A percentile compares a stretch with the other conserved stretches of the same genome.
These are phyloP conservation scores for Rhynchospora tenuis DNA, from an alignment of 176 grass and related monocot species.

Conservation along the genomic window DNA sequence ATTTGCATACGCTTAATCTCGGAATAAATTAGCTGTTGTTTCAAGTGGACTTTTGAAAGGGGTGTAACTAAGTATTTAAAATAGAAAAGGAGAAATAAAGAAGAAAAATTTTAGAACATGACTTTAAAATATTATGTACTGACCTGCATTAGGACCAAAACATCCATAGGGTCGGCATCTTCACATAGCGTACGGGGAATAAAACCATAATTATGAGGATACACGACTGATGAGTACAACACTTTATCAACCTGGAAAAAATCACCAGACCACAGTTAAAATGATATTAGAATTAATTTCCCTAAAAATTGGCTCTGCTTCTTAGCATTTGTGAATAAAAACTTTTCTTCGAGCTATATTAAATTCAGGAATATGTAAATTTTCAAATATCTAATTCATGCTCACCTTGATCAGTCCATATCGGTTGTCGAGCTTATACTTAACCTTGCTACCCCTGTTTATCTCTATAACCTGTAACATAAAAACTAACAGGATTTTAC, in stretches of 20 bases:
- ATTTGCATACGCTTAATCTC: neutral
- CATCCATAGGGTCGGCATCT: slow-evolving; percentile 36
- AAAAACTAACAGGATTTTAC: neutral
- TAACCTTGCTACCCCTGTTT: slow-evolving; percentile 42
- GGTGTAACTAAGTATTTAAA: neutral
- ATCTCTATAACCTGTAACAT: slow-evolving; percentile 36
- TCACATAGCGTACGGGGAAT: slow-evolving; percentile 36
- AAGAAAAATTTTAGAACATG: neutral
- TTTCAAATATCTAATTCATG: neutral
- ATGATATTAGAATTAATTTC: neutral
- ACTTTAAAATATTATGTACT: neutral
- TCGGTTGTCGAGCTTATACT: slow-evolving; percentile 36
- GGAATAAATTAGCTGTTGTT: neutral
- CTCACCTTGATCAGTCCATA: slow-evolving; percentile 39
- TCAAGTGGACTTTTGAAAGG: neutral
- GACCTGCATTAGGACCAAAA: slow-evolving; percentile 41
- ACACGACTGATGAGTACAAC: slow-evolving; percentile 45
- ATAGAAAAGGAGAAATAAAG: neutral
- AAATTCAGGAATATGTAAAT: neutral
- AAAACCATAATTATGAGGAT: slow-evolving; percentile 44
- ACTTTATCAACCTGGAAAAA: slow-evolving; percentile 36
- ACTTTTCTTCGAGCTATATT: neutral
- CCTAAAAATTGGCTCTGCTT: neutral
- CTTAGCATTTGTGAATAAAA: neutral
- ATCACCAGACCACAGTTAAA: neutral